phyloP scores from a whole-genome alignment of 1,284 basidiomycete genomes.

The Malassezia nana region DNA sequence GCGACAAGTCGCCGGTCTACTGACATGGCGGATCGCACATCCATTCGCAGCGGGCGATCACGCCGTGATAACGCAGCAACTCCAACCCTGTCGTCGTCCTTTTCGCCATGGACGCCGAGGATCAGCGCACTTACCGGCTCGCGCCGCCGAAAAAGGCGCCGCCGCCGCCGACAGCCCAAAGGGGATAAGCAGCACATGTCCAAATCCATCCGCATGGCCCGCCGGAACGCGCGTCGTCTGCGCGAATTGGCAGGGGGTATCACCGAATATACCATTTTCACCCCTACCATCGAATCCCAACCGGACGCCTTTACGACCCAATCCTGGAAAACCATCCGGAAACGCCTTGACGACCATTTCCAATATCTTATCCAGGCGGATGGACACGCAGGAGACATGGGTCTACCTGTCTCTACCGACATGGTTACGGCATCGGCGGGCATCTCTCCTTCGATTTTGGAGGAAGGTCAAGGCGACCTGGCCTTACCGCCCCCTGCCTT shows the following conservation, averaged over 20 bases:
- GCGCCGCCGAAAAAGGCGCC: neutral
- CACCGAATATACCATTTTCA: constrained; percentile 43
- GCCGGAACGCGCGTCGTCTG: constrained; percentile 36
- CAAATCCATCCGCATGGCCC: constrained; percentile 38
- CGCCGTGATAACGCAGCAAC: constrained; percentile 7
- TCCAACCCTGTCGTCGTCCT: neutral
- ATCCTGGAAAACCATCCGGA: constrained; percentile 26
- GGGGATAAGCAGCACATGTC: neutral
- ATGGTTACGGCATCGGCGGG: neutral
- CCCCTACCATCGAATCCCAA: constrained; percentile 26
- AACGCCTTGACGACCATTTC: constrained; percentile 34
- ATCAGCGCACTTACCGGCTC: constrained; percentile 6
- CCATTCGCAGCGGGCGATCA: constrained; percentile 2
- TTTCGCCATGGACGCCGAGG: constrained; percentile 10
- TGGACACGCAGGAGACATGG: constrained; percentile 34
- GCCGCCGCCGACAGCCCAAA: neutral
- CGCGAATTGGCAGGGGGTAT: constrained; percentile 40
- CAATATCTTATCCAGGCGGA: constrained; percentile 37
- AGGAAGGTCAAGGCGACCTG: constrained; percentile 25
- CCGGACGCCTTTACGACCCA: constrained; percentile 20
- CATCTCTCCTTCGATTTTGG: neutral
- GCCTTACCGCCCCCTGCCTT: constrained; percentile 40
- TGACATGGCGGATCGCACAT: neutral
- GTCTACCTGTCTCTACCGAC: constrained; percentile 12
- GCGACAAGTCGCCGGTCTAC: neutral